These are phyloP conservation scores for Pythium coloratum DNA, from an alignment of 352 stramenopile genomes.

Conservation along the genomic window DNA sequence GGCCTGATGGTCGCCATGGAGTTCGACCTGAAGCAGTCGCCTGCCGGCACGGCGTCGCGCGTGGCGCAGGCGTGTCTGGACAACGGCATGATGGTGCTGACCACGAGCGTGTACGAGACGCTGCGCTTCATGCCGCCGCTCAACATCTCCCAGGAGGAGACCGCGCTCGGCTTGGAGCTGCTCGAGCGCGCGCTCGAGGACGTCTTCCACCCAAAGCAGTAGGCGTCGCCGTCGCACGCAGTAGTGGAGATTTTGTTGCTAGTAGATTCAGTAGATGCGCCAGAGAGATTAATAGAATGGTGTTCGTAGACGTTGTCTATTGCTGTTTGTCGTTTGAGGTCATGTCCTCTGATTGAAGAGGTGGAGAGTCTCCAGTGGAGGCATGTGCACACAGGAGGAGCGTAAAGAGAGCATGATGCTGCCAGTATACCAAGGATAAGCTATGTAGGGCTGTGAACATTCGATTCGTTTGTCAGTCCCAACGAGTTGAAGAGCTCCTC, in stretches of 20 bases:
- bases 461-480: neutral
- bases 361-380: no score
- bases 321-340: no score
- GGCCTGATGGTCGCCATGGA: constrained; percentile 93
- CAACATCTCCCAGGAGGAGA: constrained; percentile 83
- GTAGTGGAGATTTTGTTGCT: constrained; percentile 8
- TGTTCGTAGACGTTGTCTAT: neutral
- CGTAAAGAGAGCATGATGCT: neutral
- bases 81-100: constrained; percentile 90
- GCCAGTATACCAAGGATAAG: no score
- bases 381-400: neutral
- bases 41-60: constrained; percentile 63
- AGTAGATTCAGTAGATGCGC: neutral
- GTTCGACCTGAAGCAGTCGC: constrained; percentile 67
- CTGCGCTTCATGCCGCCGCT: constrained; percentile 93
- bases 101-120: constrained; percentile 91
- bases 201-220: constrained; percentile 32
- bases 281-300: constrained; percentile 3
- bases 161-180: constrained; percentile 30
- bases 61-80: constrained; percentile 83
- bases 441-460: no score
- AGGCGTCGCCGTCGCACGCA: neutral
- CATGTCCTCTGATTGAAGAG: no score
- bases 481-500: neutral
- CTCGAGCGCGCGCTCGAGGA: constrained; percentile 53